phyloP scores from a whole-genome alignment of 2,329 filamentous ascomycete species.

The Elsinoe australis region DNA sequence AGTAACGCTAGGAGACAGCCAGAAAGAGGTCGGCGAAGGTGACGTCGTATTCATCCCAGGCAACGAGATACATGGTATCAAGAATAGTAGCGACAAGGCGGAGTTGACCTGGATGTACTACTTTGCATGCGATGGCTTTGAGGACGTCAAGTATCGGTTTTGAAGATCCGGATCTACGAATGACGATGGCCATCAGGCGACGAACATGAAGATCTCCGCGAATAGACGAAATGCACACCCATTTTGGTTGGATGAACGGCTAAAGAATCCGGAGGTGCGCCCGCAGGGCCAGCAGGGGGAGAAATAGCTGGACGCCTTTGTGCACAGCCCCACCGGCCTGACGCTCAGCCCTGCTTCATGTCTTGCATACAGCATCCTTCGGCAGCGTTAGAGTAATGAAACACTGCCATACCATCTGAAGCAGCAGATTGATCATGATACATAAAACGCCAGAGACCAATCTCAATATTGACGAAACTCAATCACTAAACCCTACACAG shows the following conservation, averaged over 20 bases:
- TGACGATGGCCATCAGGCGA: not conserved
- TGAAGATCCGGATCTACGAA: not conserved
- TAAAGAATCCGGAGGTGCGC: not conserved
- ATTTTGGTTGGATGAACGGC: conserved; percentile 6
- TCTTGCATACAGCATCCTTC: not conserved
- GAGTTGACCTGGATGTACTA: conserved; percentile 37
- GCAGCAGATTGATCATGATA: not conserved
- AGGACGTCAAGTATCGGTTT: conserved; percentile 36
- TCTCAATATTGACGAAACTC: not conserved
- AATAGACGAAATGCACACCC: not conserved
- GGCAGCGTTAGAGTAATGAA: not conserved
- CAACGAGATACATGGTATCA: conserved; percentile 38
- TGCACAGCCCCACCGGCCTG: conserved; percentile 8
- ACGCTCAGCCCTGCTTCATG: conserved; percentile 5
- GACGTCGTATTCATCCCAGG: conserved; percentile 37
- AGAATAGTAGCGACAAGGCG: conserved; percentile 24
- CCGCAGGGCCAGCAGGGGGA: not conserved
- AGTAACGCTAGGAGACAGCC: conserved; percentile 33
- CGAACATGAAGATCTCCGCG: not conserved
- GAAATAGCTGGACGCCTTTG: not conserved
- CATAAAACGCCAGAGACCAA: not conserved
- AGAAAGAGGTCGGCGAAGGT: conserved; percentile 30
- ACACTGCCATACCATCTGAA: not conserved
- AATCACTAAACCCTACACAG: not conserved
- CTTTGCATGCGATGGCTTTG: conserved; percentile 34